These are phyloP conservation scores for Setaria italica DNA, from an alignment of 202 grass and related monocot species.

Conservation along the genomic window DNA sequence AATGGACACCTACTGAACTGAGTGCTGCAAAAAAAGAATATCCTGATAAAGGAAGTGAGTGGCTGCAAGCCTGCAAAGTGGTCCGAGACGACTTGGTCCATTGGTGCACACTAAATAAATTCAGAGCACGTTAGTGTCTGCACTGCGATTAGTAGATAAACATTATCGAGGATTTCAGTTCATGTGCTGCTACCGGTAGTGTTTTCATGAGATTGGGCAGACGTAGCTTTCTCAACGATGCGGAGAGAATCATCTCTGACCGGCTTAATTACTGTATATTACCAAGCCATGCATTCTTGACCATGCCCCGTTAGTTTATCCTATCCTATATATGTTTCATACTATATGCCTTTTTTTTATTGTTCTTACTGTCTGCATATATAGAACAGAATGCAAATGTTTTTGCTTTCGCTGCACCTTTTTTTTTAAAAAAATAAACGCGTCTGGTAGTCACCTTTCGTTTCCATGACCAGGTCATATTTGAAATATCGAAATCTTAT, in stretches of 20 bases:
- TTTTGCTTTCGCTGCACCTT: background rate
- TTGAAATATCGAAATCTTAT: background rate
- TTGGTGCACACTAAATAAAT: slow-evolving; percentile 6
- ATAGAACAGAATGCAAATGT: background rate
- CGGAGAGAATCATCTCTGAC: slow-evolving; percentile 20
- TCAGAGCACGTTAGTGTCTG: background rate
- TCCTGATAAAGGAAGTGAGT: slow-evolving; percentile 17
- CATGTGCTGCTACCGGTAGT: background rate
- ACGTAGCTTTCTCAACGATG: slow-evolving; percentile 28
- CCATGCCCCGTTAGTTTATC: background rate
- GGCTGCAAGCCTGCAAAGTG: slow-evolving; percentile 39
- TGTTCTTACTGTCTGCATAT: background rate
- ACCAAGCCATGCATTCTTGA: slow-evolving; percentile 38
- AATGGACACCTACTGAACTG: background rate
- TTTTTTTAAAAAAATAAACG: background rate
- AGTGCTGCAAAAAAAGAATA: background rate
- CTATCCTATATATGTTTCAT: background rate
- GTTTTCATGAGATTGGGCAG: background rate
- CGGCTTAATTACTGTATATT: background rate
- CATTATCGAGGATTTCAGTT: background rate
- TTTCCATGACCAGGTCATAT: background rate
- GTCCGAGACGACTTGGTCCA: slow-evolving; percentile 29
- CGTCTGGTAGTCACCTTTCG: no score
- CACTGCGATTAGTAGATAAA: background rate
- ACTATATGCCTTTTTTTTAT: background rate